Evolutionary conservation across 805 yeast species (phyloP).

Genomic region (Starmera dryadoides): DNA sequence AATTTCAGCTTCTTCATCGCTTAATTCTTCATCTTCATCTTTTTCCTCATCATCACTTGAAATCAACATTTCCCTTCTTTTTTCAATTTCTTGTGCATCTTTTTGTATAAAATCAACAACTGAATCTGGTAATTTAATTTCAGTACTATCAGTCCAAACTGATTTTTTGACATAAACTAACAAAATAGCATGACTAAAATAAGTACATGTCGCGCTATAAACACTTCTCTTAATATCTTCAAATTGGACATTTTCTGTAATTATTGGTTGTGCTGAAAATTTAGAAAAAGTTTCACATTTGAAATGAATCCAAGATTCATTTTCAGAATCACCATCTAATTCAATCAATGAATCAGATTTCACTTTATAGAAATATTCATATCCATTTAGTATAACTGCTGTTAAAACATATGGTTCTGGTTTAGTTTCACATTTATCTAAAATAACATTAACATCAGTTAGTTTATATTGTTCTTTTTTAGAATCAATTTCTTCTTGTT

Average conservation of each 20-base stretch:
- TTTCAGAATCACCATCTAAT: conserved; percentile 12
- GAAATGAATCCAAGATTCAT: conserved; percentile 18
- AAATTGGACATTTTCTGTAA: conserved; percentile 15
- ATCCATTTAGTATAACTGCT: conserved; percentile 28
- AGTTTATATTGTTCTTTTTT: conserved; percentile 12
- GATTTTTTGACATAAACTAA: conserved; percentile 26
- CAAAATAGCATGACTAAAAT: conserved; percentile 25
- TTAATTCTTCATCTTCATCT: conserved; percentile 3
- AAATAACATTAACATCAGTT: conserved; percentile 19
- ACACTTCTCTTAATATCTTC: conserved; percentile 16
- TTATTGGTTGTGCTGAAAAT: too few species aligned
- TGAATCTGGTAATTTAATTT: conserved; percentile 14
- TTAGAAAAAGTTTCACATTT: not conserved
- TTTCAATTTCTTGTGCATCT: conserved; percentile 20
- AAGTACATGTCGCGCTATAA: conserved; percentile 13
- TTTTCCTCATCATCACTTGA: conserved; percentile 10
- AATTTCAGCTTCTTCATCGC: not conserved
- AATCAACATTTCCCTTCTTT: conserved; percentile 11
- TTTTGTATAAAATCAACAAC: conserved; percentile 23
- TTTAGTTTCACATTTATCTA: conserved; percentile 13
- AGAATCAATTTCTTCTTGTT: conserved; percentile 8
- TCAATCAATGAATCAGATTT: conserved; percentile 2
- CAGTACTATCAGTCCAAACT: conserved; percentile 9
- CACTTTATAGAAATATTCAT: conserved; percentile 24
- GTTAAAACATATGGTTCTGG: conserved; percentile 31